These are phyloP conservation scores for Astragalus membranaceus DNA, from an alignment of 306 rosid genomes.

Conservation along the genomic window DNA sequence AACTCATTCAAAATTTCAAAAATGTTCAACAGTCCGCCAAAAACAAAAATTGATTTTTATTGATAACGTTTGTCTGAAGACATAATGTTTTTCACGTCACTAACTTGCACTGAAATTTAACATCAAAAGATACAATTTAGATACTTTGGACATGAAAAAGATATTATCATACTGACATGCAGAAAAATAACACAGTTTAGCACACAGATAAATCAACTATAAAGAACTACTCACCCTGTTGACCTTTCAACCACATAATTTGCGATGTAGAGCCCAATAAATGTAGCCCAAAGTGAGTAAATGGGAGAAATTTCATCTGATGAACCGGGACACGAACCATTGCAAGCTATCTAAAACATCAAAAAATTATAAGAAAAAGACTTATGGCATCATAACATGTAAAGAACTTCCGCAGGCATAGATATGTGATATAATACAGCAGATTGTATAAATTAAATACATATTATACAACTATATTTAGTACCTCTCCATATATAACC, in stretches of 20 bases:
- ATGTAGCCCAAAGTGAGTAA: conserved; percentile 96
- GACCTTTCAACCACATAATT: conserved; percentile 96
- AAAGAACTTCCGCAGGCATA: neutral
- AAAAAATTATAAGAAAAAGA: conserved; percentile 23
- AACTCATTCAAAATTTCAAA: neutral
- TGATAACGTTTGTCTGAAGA: neutral
- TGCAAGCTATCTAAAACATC: conserved; percentile 74
- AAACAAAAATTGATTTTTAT: neutral
- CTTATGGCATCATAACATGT: neutral
- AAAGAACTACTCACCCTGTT: conserved; percentile 72
- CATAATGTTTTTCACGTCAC: neutral
- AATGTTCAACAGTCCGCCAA: neutral
- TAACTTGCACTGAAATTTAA: neutral
- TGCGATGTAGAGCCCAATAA: conserved; percentile 94
- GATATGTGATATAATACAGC: neutral
- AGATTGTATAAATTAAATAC: neutral
- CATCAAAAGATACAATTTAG: neutral
- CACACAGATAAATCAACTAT: conserved; percentile 1
- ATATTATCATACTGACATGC: neutral
- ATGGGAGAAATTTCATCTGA: conserved; percentile 92
- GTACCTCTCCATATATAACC: conserved; percentile 98
- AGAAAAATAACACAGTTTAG: conserved; percentile 4
- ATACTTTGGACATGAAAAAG: conserved; percentile 3
- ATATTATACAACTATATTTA: neutral
- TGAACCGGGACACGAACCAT: conserved; percentile 76